Conservation (phyloP, 2,329 filamentous ascomycete species). For the Paracoccidioides brasiliensis region DNA sequence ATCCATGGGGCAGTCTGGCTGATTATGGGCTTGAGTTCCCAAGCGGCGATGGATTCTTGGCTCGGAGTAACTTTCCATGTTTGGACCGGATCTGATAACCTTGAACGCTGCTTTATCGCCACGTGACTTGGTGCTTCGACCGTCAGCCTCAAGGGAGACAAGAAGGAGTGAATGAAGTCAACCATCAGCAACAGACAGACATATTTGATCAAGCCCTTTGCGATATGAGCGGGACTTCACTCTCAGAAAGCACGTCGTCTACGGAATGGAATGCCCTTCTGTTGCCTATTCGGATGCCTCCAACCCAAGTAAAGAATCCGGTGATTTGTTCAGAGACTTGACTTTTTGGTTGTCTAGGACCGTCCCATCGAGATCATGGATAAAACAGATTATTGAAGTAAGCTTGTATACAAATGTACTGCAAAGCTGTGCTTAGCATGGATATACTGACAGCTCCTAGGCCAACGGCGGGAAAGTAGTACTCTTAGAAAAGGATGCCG, state of each 20-base stretch:
- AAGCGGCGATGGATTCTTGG: too few species aligned
- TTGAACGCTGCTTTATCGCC: neutral
- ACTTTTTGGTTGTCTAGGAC: conserved; percentile 47
- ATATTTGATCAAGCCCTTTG: neutral
- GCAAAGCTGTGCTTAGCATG: neutral
- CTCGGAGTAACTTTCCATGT: neutral
- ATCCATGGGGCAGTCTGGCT: too few species aligned
- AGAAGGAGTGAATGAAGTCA: neutral
- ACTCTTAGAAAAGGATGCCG: conserved; percentile 41
- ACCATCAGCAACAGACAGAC: neutral
- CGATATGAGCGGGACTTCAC: neutral
- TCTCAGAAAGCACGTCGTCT: neutral
- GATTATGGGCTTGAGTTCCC: neutral
- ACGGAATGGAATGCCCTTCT: neutral
- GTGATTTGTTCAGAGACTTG: conserved; percentile 38
- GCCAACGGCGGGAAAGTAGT: conserved; percentile 44
- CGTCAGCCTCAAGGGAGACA: neutral
- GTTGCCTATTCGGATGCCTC: conserved; percentile 7
- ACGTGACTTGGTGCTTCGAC: neutral
- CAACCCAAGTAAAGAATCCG: conserved; percentile 7
- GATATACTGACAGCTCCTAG: conserved; percentile 16
- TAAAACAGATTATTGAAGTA: conserved; percentile 38
- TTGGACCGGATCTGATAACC: neutral
- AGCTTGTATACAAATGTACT: neutral
- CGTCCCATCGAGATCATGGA: conserved; percentile 37